Base-by-base conservation (phyloP, 805 yeast species). In the Huiozyma sinensis region DNA sequence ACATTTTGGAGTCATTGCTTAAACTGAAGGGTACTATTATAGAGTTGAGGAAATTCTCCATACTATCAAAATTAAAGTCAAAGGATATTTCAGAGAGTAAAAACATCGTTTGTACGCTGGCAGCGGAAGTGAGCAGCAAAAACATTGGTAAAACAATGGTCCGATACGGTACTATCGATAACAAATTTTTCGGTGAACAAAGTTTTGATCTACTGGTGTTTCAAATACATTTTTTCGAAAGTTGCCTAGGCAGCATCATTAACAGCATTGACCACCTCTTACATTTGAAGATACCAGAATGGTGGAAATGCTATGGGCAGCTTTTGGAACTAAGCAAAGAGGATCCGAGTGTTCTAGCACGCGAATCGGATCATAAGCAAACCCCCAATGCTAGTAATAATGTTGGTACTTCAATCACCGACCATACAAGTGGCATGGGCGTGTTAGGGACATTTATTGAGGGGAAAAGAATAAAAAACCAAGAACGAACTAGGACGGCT, bases 301-400 rank as follows among this genome's bases (percentile, higher is more conserved):
- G 79, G 79, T 68, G 76, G 71, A 65, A 58, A 38, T 42, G 63
- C 6, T 69, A 67, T 43, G 70, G 70, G 6, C 75, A 71, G 33
- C 40, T 71, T 8, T 55, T 66, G 39, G 64, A 59, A 12, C 39
- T 66, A 27, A 61, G 66, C 38, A 44, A 54, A 51, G 24, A 17
- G 24, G 24, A 17, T 17, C 24, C 24, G 24, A 17, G 24, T 17
- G 24, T 17, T 17, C 4, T 17, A 17, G 24, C 24, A 17, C 24
- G 24, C 24, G 24, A 17, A 17, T 17, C 24, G 24, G 24, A 17
- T 17, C 24, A 17, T 17, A 17, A 17, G 4, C 24, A 17, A 4
- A 17, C 24, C 24, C 24, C 24, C 24, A 17, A 17, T 17, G 24
- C 24, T 17, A 17, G 24, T 17, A 17, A 17, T 17, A 17, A 17